Evolutionary conservation across 495 filamentous ascomycete species (phyloP), one percentile per base, ranked within the genome.

Genomic region (Tuber indicum): DNA sequence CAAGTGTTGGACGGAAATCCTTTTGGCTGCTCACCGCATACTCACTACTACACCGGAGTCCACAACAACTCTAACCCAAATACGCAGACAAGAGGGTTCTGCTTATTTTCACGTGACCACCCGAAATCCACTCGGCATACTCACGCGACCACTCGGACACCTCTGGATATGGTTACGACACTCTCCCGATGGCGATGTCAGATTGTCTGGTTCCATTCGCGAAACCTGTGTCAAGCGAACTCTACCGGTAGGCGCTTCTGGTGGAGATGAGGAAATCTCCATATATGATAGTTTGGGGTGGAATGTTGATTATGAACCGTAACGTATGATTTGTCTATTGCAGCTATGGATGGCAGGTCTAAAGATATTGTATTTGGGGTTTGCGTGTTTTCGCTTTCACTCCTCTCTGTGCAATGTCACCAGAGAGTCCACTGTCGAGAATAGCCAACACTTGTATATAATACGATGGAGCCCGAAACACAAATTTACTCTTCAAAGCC

Each of bases 271-370:
- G 42, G 73, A 72, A 41, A 39, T 81, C 43, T 81, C 73, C 14
- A 81, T 81, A 41, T 81, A 81, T 74, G 71, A 81, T 44, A 82
- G 71, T 47, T 74, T 81, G 70, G 79, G 80, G 52, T 81, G 79
- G 76, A 72, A 74, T 49, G 79, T 78, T 72, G 80, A 81, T 72
- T 81, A 78, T 75, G 80, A 81, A 69, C 66, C 76, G 47, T 80
- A 72, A 80, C 71, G 71, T 80, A 14, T 17, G 36, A 45, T 74
- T 75, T 36, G 9, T 66, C 32, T 66, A 36, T 36, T 36, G 58
- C 26, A 66, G 32, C 17, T 26, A 66, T 66, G 32, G 26, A 66
- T 66, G 58, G 26, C 12, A 4, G 58, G 58, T 66, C 32, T 66
- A 26, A 36, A 66, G 6, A 26, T 26, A 19, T 66, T 66, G 58